Evolutionary conservation across 108 stramenopile genomes (phyloP).

Genomic region (Cyclostephanos invisitatus): DNA sequence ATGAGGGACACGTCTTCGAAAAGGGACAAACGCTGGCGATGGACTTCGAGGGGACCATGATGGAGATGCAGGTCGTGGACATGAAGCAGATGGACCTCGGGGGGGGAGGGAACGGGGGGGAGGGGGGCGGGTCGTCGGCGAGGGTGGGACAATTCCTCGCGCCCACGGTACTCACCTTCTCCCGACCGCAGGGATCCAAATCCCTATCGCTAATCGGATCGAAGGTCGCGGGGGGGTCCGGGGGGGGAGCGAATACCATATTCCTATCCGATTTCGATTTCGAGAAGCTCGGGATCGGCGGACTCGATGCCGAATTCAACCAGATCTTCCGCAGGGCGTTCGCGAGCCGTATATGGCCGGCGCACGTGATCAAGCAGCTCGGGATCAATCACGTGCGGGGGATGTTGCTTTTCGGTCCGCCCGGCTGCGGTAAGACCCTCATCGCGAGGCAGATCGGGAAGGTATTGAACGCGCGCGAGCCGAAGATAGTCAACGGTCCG

Average conservation of each 20-base stretch:
- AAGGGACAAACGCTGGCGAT: conserved; percentile 73
- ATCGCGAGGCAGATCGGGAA: conserved; percentile 99
- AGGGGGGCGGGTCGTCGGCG: conserved; percentile 10
- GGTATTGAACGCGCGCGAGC: conserved; percentile 94
- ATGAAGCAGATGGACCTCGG: conserved; percentile 53
- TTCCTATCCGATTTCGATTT: conserved; percentile 96
- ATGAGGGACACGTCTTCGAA: conserved; percentile 81
- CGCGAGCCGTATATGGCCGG: conserved; percentile 95
- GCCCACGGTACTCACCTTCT: conserved; percentile 69
- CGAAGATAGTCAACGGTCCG: conserved; percentile 99
- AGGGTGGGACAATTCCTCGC: conserved; percentile 65
- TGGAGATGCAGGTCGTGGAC: conserved; percentile 62
- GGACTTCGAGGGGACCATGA: conserved; percentile 90
- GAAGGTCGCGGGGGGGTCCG: conserved; percentile 67
- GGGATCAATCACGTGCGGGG: conserved; percentile 98
- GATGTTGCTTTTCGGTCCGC: conserved; percentile 93
- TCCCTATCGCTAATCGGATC: conserved; percentile 57
- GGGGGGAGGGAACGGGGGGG: conserved; percentile 10
- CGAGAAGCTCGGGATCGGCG: conserved; percentile 97
- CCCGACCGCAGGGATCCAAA: conserved; percentile 52
- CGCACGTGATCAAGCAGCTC: conserved; percentile 93
- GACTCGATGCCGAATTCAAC: conserved; percentile 95
- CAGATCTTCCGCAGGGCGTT: conserved; percentile 98
- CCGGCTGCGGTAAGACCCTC: conserved; percentile 96
- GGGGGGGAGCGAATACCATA: conserved; percentile 69